Conservation (phyloP, 352 stramenopile genomes). For the Pythium biforme region DNA sequence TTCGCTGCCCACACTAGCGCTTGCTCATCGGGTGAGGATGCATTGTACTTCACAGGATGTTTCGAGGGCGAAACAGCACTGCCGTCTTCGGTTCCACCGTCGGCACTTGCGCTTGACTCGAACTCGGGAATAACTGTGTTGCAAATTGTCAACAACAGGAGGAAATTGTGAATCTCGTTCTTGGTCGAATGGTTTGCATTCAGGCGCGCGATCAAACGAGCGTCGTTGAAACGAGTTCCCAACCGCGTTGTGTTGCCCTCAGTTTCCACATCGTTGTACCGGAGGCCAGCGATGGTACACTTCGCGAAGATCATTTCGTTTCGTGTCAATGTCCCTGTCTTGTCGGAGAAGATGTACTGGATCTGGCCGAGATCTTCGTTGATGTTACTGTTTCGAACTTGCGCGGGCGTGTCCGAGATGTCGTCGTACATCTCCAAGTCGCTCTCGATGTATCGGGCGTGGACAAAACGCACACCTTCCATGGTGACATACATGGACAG, state of each 20-base stretch:
- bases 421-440: constrained; percentile 85
- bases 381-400: constrained; percentile 88
- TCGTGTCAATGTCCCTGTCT: constrained; percentile 82
- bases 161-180: constrained; percentile 83
- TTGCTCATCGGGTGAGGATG: constrained; percentile 82
- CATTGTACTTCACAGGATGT: constrained; percentile 75
- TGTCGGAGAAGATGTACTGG: constrained; percentile 91
- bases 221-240: constrained; percentile 81
- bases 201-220: constrained; percentile 61
- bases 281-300: constrained; percentile 88
- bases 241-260: constrained; percentile 42
- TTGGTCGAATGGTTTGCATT: constrained; percentile 83
- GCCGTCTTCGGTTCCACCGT: not conserved
- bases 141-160: constrained; percentile 82
- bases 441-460: constrained; percentile 84
- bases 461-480: constrained; percentile 86
- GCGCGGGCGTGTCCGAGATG: constrained; percentile 63
- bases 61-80: not conserved
- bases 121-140: constrained; percentile 87
- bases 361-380: constrained; percentile 89
- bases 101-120: constrained; percentile 21
- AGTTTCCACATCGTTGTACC: constrained; percentile 89
- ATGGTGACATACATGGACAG: constrained; percentile 91
- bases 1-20: constrained; percentile 72
- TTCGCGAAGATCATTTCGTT: constrained; percentile 92